These are phyloP conservation scores for Fusarium devonianum DNA, from an alignment of 2,329 filamentous ascomycete species.

Conservation along the genomic window DNA sequence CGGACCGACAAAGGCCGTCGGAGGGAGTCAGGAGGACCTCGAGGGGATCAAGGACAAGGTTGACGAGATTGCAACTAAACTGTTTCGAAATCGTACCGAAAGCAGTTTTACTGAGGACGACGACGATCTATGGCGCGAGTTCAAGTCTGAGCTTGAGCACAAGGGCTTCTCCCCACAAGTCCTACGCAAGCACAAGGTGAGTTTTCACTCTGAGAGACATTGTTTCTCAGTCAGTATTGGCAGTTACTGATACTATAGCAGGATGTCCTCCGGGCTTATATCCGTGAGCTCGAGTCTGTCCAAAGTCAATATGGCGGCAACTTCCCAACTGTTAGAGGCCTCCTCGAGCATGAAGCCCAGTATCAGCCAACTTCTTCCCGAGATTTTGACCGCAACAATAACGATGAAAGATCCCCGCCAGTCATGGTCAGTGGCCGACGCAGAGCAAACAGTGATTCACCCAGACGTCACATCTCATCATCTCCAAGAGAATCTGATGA, in stretches of 20 bases:
- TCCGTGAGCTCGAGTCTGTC: constrained; percentile 64
- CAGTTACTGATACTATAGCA: constrained; percentile 42
- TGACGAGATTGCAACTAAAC: constrained; percentile 61
- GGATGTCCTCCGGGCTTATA: constrained; percentile 67
- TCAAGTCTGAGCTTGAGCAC: constrained; percentile 63
- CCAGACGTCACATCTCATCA: constrained; percentile 44
- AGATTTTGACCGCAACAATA: constrained; percentile 46
- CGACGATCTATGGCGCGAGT: constrained; percentile 64
- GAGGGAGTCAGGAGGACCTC: constrained; percentile 52
- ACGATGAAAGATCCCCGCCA: constrained; percentile 53
- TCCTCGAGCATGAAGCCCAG: constrained; percentile 56
- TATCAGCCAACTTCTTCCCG: constrained; percentile 44
- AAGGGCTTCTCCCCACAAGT: constrained; percentile 66
- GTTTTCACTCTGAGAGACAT: constrained; percentile 27
- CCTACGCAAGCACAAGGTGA: constrained; percentile 64
- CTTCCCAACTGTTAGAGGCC: constrained; percentile 59
- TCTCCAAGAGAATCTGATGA: constrained; percentile 50
- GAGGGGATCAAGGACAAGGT: constrained; percentile 67
- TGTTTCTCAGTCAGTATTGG: background rate
- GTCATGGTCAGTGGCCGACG: constrained; percentile 50
- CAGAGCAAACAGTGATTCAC: constrained; percentile 45
- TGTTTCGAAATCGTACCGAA: constrained; percentile 54
- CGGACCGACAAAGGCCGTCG: constrained; percentile 43
- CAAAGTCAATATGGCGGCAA: constrained; percentile 52
- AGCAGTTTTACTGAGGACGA: constrained; percentile 53